Evolutionary conservation across 257 asterid species (phyloP).

Genomic region (Mitragyna speciosa): DNA sequence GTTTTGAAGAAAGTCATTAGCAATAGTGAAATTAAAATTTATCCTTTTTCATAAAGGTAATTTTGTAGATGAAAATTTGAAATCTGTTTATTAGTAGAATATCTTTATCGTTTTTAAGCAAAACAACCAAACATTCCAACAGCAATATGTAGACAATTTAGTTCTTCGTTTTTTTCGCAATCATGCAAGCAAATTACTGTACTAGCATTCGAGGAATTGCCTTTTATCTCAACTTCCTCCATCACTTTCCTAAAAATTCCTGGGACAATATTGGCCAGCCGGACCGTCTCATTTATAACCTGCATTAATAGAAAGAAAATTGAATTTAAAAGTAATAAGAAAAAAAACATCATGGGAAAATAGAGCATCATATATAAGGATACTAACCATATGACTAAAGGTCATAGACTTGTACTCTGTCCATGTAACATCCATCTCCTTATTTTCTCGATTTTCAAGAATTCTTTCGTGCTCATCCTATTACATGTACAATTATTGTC

Average conservation of each 20-base stretch:
- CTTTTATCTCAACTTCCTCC: conserved; percentile 9
- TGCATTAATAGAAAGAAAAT: not conserved
- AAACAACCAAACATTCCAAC: not conserved
- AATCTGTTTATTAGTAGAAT: too few species aligned
- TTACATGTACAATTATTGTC: too few species aligned
- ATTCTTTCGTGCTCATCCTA: conserved; percentile 17
- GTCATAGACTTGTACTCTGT: conserved; percentile 15
- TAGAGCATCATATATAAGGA: too few species aligned
- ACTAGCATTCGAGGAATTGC: not conserved
- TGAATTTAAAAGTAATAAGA: too few species aligned
- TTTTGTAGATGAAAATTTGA: too few species aligned
- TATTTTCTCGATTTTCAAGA: conserved; percentile 3
- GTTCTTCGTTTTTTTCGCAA: too few species aligned
- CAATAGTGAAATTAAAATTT: too few species aligned
- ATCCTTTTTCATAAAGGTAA: too few species aligned
- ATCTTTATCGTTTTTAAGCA: not conserved
- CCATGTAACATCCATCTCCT: not conserved
- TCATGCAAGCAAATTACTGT: too few species aligned
- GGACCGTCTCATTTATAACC: not conserved
- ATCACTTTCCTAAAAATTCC: conserved; percentile 13
- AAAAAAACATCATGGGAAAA: too few species aligned
- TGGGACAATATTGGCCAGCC: conserved; percentile 5
- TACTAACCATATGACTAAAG: not conserved
- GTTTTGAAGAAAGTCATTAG: too few species aligned
- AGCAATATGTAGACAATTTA: too few species aligned